These are phyloP conservation scores for Neofusicoccum sp. DNA, from an alignment of 2,329 filamentous ascomycete species.

Conservation along the genomic window DNA sequence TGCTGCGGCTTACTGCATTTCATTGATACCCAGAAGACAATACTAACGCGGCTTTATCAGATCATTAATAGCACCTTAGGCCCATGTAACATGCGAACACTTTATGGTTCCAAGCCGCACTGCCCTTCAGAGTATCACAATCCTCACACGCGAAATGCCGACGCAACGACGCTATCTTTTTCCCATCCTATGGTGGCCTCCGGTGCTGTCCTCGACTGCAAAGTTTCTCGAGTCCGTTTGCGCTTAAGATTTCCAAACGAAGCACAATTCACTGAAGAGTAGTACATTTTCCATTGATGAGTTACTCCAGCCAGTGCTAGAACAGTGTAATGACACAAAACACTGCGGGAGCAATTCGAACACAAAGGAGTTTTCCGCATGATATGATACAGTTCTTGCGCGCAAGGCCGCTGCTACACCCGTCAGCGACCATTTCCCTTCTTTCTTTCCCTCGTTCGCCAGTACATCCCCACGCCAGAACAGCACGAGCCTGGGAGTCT, in stretches of 20 bases:
- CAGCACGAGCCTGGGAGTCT: neutral
- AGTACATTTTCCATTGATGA: neutral
- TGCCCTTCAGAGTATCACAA: neutral
- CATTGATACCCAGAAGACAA: neutral
- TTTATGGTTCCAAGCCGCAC: neutral
- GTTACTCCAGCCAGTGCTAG: neutral
- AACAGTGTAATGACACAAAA: neutral
- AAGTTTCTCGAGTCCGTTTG: neutral
- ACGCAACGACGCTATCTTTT: neutral
- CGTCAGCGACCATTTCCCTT: neutral
- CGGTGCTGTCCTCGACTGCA: neutral
- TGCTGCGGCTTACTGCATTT: neutral
- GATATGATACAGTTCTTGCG: constrained; percentile 14
- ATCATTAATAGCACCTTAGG: neutral
- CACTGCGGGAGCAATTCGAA: neutral
- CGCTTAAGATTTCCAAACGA: neutral
- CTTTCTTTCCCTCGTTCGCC: neutral
- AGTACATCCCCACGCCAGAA: neutral
- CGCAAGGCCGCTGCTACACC: neutral
- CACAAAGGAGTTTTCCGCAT: neutral
- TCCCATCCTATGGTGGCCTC: neutral
- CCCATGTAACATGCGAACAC: neutral
- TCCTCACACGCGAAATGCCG: no score
- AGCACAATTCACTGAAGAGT: neutral
- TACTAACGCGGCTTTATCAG: neutral